These are phyloP conservation scores for Brassica cretica DNA, from an alignment of 345 rosid genomes.

Conservation along the genomic window DNA sequence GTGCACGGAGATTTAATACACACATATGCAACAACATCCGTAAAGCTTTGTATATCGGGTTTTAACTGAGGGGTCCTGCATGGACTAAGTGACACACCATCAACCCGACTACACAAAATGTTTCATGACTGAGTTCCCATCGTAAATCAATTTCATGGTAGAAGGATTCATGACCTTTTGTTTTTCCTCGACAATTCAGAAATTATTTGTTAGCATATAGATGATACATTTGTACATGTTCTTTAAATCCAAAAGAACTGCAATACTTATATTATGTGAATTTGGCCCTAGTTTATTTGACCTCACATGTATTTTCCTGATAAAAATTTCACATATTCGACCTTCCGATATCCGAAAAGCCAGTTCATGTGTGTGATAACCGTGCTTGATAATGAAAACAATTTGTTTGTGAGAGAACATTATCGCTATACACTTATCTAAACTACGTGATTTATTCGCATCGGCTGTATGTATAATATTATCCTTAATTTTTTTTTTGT, in stretches of 20 bases:
- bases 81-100: not conserved
- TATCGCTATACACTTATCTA: not conserved
- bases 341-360: conserved; percentile 31
- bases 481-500: conserved; percentile 13
- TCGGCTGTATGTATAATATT: not conserved
- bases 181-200: not conserved
- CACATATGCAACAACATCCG: no score
- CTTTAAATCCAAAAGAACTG: conserved; percentile 12
- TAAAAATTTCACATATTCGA: not conserved
- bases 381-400: conserved; percentile 13
- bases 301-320: not conserved
- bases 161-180: not conserved
- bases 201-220: not conserved
- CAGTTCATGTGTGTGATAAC: not conserved
- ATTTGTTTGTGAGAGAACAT: conserved; percentile 5
- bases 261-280: not conserved
- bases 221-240: conserved; percentile 10
- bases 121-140: not conserved
- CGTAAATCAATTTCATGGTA: not conserved
- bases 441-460: conserved; percentile 8
- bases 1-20: no score
- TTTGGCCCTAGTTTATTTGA: conserved; percentile 15
- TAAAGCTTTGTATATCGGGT: no score
- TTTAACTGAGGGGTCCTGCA: not conserved
- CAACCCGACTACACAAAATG: not conserved